Percentiles rank a stretch among this genome's conserved stretches.
phyloP scores from a whole-genome alignment of 2,329 filamentous ascomycete genomes.

The Penicillium freii region DNA sequence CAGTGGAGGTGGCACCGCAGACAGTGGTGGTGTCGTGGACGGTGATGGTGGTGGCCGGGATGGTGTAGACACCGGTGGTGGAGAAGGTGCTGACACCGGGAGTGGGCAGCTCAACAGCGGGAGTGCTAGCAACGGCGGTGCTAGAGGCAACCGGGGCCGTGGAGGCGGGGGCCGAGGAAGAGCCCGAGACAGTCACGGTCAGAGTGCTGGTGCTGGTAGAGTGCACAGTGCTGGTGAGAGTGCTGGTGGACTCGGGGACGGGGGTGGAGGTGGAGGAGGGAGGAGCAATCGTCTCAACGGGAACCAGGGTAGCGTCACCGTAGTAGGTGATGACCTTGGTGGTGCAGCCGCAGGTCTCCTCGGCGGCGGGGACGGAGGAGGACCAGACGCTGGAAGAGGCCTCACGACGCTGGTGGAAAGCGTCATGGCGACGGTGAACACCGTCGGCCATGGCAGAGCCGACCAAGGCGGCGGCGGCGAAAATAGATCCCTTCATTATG shows the following conservation, averaged over 20 bases:
- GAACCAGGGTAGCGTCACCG: slow-evolving; percentile 59
- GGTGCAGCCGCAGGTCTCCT: slow-evolving; percentile 64
- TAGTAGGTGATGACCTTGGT: slow-evolving; percentile 71
- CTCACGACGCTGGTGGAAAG: slow-evolving; percentile 58
- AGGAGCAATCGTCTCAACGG: slow-evolving; percentile 28
- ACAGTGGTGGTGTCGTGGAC: slow-evolving; percentile 67
- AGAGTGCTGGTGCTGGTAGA: slow-evolving; percentile 41
- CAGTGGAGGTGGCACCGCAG: slow-evolving; percentile 61
- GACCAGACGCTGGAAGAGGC: slow-evolving; percentile 19
- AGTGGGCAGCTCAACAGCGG: slow-evolving; percentile 43
- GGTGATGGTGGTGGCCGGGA: slow-evolving; percentile 69
- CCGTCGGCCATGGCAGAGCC: slow-evolving; percentile 56
- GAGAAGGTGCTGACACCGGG: slow-evolving; percentile 54
- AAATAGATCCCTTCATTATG: slow-evolving; percentile 72
- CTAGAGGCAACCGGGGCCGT: slow-evolving; percentile 14
- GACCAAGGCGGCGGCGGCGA: slow-evolving; percentile 56
- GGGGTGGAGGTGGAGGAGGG: slow-evolving; percentile 19
- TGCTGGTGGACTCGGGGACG: slow-evolving; percentile 19
- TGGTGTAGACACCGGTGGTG: slow-evolving; percentile 71
- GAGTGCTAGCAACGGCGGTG: slow-evolving; percentile 18
- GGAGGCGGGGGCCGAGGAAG: slow-evolving; percentile 18
- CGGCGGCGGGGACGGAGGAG: slow-evolving; percentile 14
- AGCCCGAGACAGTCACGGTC: slow-evolving; percentile 32
- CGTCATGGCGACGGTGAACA: slow-evolving; percentile 55
- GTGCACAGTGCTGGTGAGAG: slow-evolving; percentile 33